Conservation (phyloP, 495 filamentous ascomycete genomes). For the Chlorociboria aeruginascens region DNA sequence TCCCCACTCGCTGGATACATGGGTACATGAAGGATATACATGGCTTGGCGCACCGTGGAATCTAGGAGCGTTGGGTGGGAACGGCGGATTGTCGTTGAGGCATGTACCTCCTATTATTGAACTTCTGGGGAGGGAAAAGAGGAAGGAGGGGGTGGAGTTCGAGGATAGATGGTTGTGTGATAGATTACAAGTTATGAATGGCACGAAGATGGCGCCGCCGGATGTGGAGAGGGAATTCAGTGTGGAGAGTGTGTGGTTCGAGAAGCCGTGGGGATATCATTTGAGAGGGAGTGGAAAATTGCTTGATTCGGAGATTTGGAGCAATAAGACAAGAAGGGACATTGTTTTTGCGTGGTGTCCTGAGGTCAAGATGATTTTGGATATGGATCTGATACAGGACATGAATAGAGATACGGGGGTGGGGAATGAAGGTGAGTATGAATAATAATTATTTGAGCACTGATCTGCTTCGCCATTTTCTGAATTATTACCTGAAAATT, state of each 20-base stretch:
- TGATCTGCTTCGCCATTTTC: too few relatives aligned
- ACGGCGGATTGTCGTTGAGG: constrained; percentile 16
- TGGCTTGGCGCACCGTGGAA: constrained; percentile 21
- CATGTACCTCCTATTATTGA: constrained; percentile 12
- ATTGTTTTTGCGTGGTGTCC: too few relatives aligned
- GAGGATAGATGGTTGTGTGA: constrained; percentile 17
- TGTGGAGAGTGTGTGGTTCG: constrained; percentile 19
- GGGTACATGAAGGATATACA: background rate
- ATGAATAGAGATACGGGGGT: too few relatives aligned
- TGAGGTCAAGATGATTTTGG: too few relatives aligned
- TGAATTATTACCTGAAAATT: too few relatives aligned
- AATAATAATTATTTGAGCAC: too few relatives aligned
- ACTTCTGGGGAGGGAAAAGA: constrained; percentile 8
- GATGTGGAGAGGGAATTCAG: constrained; percentile 12
- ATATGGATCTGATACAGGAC: too few relatives aligned
- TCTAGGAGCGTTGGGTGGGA: constrained; percentile 14
- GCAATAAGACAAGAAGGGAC: too few relatives aligned
- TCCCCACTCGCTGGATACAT: constrained; percentile 11
- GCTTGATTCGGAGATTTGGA: too few relatives aligned
- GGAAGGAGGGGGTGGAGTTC: constrained; percentile 6
- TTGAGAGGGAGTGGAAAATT: constrained; percentile 10
- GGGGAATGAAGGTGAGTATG: too few relatives aligned
- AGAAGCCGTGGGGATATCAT: constrained; percentile 18
- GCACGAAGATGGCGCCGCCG: constrained; percentile 10
- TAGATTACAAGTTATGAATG: background rate